A percentile compares a stretch with the other conserved stretches of the same genome.
Conservation (phyloP, 371 early-diverging fungal genomes). For the Rhizopus microsporus region DNA sequence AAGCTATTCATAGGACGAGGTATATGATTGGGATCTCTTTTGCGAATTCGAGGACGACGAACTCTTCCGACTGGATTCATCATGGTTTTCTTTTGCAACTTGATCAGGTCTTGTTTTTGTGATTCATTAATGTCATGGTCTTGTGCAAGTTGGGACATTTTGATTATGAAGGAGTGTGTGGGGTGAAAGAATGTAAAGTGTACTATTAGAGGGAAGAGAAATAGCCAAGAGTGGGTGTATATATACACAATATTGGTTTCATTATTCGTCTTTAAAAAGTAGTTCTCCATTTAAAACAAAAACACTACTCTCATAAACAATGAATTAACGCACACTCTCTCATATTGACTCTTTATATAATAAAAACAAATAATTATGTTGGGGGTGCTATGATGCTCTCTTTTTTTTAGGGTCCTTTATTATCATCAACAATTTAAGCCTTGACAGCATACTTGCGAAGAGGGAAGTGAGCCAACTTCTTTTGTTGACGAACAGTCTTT, state of each 20-base stretch:
- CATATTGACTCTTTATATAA: not conserved
- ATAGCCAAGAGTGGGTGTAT: too few species aligned
- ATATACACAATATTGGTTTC: not conserved
- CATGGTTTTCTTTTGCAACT: slow-evolving; percentile 4
- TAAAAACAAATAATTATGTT: not conserved
- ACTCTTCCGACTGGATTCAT: slow-evolving; percentile 7
- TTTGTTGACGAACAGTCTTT: slow-evolving; percentile 79
- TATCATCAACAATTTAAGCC: slow-evolving; percentile 56
- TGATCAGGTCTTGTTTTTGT: slow-evolving; percentile 16
- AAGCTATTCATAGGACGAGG: slow-evolving; percentile 65
- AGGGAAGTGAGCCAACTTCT: slow-evolving; percentile 87
- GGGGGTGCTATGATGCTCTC: too few species aligned
- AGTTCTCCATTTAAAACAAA: not conserved
- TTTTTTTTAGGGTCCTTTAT: too few species aligned
- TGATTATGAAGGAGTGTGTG: slow-evolving; percentile 12
- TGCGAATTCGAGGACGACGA: slow-evolving; percentile 25
- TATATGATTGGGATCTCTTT: slow-evolving; percentile 21
- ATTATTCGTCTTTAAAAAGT: not conserved
- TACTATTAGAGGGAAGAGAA: not conserved
- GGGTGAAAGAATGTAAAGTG: slow-evolving; percentile 10
- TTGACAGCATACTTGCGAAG: slow-evolving; percentile 85
- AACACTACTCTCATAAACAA: not conserved
- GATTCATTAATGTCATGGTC: slow-evolving; percentile 8
- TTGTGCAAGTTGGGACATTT: not conserved
- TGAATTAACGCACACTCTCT: not conserved